Evolutionary conservation across 2,329 filamentous ascomycete genomes (phyloP).

Genomic region (Colletotrichum chrysophilum): DNA sequence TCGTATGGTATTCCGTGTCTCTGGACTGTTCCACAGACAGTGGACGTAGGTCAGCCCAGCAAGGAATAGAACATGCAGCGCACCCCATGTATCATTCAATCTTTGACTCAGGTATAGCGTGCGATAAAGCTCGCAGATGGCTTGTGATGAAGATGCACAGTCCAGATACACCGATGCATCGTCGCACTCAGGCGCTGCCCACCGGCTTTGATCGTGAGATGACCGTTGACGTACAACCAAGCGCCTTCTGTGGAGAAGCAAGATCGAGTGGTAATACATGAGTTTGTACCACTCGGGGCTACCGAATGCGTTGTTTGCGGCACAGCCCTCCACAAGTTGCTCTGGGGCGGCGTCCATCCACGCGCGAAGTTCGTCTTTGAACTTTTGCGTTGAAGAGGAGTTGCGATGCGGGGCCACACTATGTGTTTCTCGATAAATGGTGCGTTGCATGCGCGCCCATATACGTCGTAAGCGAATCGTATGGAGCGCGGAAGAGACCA

Average conservation of each 20-base stretch:
- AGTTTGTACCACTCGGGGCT: not conserved
- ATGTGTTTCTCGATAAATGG: not conserved
- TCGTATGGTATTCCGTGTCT: not conserved
- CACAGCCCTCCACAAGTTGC: not conserved
- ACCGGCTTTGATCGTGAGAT: not conserved
- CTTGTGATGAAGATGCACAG: not conserved
- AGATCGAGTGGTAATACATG: not conserved
- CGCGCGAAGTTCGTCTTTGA: not conserved
- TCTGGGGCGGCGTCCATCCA: not conserved
- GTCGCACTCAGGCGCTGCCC: not conserved
- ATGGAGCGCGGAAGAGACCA: not conserved
- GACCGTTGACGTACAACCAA: not conserved
- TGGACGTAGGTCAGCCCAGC: not conserved
- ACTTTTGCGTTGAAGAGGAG: not conserved
- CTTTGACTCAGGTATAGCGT: not conserved
- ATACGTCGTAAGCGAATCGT: not conserved
- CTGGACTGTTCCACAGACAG: not conserved
- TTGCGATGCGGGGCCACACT: not conserved
- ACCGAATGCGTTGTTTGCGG: not conserved
- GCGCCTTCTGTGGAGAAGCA: not conserved
- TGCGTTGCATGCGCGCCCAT: not conserved
- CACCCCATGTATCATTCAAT: not conserved
- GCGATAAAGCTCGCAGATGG: not conserved
- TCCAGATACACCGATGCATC: not conserved
- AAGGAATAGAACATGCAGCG: not conserved